Percentiles rank a stretch among this genome's conserved stretches.
These are phyloP conservation scores for Kodamaea plutei DNA, from an alignment of 1,139 yeast genomes.

Conservation along the genomic window DNA sequence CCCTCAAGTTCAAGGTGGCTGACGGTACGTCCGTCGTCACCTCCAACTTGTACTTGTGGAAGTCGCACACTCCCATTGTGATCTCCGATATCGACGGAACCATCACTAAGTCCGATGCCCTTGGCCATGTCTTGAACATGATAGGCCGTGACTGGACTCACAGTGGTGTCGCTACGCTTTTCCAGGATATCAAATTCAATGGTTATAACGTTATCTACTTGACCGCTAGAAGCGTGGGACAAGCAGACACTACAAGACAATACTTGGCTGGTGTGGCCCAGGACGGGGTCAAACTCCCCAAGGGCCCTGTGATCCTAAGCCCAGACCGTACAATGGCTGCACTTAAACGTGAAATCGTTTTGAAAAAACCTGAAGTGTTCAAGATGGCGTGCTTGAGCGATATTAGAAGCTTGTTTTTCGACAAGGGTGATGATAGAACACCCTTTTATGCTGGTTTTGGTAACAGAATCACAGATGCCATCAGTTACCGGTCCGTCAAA, in stretches of 20 bases:
- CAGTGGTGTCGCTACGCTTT: constrained; percentile 87
- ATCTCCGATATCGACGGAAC: constrained; percentile 98
- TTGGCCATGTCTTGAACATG: constrained; percentile 93
- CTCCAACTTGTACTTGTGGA: constrained; percentile 82
- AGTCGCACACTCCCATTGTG: constrained; percentile 79
- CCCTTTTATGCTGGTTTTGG: constrained; percentile 99
- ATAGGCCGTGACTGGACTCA: constrained; percentile 99
- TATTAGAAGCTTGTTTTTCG: constrained; percentile 62
- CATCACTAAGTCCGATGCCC: constrained; percentile 93
- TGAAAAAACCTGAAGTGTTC: constrained; percentile 94
- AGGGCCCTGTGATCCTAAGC: constrained; percentile 91
- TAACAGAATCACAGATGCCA: constrained; percentile 93
- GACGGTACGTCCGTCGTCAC: constrained; percentile 75
- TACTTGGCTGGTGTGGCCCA: constrained; percentile 79
- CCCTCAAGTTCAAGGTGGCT: constrained; percentile 71
- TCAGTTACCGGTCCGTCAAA: constrained; percentile 89
- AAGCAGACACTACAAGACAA: constrained; percentile 87
- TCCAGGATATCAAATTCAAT: constrained; percentile 76
- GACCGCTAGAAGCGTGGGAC: constrained; percentile 94
- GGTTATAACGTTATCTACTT: constrained; percentile 93
- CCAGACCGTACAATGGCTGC: constrained; percentile 99
- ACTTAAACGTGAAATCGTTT: constrained; percentile 79
- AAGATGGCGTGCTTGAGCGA: constrained; percentile 96
- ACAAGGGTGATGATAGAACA: constrained; percentile 37
- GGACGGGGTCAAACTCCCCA: constrained; percentile 65